Conservation (phyloP, 1,284 basidiomycete genomes). For the Nidula niveotomentosa region DNA sequence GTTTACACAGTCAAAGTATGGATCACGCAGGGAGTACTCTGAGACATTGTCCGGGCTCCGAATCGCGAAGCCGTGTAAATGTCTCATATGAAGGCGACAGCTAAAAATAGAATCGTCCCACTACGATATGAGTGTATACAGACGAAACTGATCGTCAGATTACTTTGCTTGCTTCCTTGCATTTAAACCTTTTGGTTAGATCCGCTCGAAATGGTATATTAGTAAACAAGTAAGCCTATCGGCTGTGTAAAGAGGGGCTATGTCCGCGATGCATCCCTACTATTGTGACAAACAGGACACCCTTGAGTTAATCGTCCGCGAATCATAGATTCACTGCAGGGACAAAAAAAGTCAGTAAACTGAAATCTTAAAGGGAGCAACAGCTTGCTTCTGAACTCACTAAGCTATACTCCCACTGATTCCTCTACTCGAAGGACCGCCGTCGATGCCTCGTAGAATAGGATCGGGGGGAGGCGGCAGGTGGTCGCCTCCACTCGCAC, state of each 20-base stretch:
- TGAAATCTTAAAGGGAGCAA: too few relatives aligned
- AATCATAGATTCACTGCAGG: constrained; percentile 65
- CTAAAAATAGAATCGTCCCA: too few relatives aligned
- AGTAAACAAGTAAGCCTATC: background rate
- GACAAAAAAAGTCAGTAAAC: background rate
- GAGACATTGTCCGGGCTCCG: too few relatives aligned
- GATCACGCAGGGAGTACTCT: too few relatives aligned
- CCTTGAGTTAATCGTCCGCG: constrained; percentile 61
- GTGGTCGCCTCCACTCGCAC: constrained; percentile 56
- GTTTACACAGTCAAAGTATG: too few relatives aligned
- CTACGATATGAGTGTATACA: too few relatives aligned
- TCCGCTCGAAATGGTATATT: constrained; percentile 11
- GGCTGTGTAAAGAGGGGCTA: constrained; percentile 8
- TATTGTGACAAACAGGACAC: constrained; percentile 76
- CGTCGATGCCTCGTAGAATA: constrained; percentile 38
- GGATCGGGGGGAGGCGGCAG: constrained; percentile 53
- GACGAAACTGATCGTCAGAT: too few relatives aligned
- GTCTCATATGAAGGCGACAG: too few relatives aligned
- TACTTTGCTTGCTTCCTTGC: too few relatives aligned
- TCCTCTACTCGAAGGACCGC: constrained; percentile 39
- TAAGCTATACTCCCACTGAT: constrained; percentile 72
- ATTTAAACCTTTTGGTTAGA: background rate
- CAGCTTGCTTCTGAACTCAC: constrained; percentile 41
- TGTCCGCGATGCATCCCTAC: constrained; percentile 50
- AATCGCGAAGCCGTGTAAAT: too few relatives aligned